Conservation (phyloP, 805 yeast species). For the Komagataella mondaviorum region DNA sequence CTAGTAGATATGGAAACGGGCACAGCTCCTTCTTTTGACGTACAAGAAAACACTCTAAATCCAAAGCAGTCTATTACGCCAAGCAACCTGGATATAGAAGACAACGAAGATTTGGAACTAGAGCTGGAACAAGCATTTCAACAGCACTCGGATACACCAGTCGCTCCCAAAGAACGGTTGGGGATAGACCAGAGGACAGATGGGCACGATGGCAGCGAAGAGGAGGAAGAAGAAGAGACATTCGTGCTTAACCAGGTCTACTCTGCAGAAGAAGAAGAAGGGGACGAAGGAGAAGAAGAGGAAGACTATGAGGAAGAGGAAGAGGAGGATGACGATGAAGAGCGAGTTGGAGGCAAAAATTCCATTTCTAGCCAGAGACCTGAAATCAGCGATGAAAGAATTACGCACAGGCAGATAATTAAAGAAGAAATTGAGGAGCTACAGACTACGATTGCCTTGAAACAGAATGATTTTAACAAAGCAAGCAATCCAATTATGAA, state of each 20-base stretch:
- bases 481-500: slow-evolving; percentile 78
- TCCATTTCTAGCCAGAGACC: slow-evolving; percentile 35
- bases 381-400: slow-evolving; percentile 31
- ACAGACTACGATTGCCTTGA: slow-evolving; percentile 62
- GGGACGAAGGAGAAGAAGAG: slow-evolving; percentile 9
- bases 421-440: slow-evolving; percentile 80
- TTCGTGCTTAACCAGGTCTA: slow-evolving; percentile 7
- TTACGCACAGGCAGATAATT: slow-evolving; percentile 57
- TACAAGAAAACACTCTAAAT: slow-evolving; percentile 4
- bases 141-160: background rate
- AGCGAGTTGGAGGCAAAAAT: slow-evolving; percentile 31
- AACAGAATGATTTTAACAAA: slow-evolving; percentile 55
- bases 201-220: slow-evolving; percentile 7
- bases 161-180: background rate
- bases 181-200: background rate
- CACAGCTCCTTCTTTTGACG: slow-evolving; percentile 9
- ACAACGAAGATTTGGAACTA: slow-evolving; percentile 13
- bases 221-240: slow-evolving; percentile 16
- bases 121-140: slow-evolving; percentile 4
- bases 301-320: slow-evolving; percentile 9
- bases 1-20: slow-evolving; percentile 36
- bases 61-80: background rate
- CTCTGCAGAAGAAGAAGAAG: slow-evolving; percentile 15
- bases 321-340: slow-evolving; percentile 27
- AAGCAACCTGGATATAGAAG: slow-evolving; percentile 7